Percentiles rank a stretch among this genome's conserved stretches.
Evolutionary conservation across 2,329 filamentous ascomycete species (phyloP).

Genomic region (Macrophomina phaseolina): DNA sequence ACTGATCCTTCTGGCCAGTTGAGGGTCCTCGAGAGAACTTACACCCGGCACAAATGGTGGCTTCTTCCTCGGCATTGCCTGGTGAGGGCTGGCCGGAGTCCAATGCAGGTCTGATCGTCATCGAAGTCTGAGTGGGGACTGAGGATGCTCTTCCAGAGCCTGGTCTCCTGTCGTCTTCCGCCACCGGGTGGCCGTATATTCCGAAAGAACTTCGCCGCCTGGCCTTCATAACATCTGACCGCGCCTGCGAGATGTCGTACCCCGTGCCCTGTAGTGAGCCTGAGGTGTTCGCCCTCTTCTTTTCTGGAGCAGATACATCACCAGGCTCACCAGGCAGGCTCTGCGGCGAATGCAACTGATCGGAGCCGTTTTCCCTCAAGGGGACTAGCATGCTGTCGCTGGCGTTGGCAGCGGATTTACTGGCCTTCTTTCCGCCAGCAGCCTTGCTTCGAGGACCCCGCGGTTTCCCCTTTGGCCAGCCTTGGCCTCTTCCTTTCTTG

Average conservation of each 20-base stretch:
- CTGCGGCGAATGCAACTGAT: conserved; percentile 43
- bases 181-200: background rate
- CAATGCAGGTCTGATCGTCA: conserved; percentile 5
- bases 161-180: conserved; percentile 4
- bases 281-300: background rate
- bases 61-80: conserved; percentile 37
- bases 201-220: conserved; percentile 24
- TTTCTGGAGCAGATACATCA: conserved; percentile 18
- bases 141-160: conserved; percentile 25
- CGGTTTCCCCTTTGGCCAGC: conserved; percentile 55
- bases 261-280: background rate
- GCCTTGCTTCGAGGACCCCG: conserved; percentile 46
- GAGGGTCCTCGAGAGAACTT: conserved; percentile 59
- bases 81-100: background rate
- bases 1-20: conserved; percentile 62
- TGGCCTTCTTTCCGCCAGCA: conserved; percentile 44
- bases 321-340: conserved; percentile 38
- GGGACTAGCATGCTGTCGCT: conserved; percentile 28
- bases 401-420: conserved; percentile 36
- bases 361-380: conserved; percentile 28
- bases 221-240: background rate
- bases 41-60: conserved; percentile 63
- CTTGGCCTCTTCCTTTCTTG: conserved; percentile 45
- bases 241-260: conserved; percentile 4
- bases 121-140: conserved; percentile 37